These are phyloP conservation scores for Diaporthe capsici DNA, from an alignment of 2,329 filamentous ascomycete genomes.

Conservation along the genomic window DNA sequence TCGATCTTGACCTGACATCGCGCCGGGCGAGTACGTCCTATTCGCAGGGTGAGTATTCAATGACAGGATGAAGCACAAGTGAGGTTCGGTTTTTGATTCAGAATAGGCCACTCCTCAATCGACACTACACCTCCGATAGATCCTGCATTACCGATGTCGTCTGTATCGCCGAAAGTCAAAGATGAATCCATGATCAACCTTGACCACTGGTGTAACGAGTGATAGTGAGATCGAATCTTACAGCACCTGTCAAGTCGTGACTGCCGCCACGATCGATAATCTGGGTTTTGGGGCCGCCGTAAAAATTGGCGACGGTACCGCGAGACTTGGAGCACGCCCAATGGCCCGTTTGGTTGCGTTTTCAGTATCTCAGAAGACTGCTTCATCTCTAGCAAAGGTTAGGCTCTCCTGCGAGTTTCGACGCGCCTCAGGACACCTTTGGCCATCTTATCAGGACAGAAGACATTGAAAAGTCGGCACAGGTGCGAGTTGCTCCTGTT, in stretches of 20 bases:
- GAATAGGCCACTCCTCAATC: slow-evolving; percentile 13
- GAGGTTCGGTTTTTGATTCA: background rate
- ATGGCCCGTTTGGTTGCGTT: background rate
- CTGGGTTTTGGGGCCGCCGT: background rate
- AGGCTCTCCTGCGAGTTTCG: background rate
- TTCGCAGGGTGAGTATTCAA: slow-evolving; percentile 28
- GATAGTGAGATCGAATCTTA: background rate
- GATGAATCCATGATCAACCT: slow-evolving; percentile 15
- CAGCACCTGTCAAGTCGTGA: background rate
- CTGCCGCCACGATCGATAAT: background rate
- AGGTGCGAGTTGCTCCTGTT: background rate
- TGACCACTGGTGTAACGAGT: slow-evolving; percentile 17
- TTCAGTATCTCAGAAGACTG: background rate
- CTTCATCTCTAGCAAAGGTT: background rate
- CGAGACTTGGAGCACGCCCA: background rate
- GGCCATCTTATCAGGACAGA: background rate
- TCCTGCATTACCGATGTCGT: slow-evolving; percentile 27
- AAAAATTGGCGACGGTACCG: background rate
- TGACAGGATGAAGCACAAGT: background rate
- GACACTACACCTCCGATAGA: slow-evolving; percentile 31
- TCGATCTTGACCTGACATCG: slow-evolving; percentile 11
- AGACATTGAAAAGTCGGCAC: too few species aligned
- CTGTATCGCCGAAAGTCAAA: slow-evolving; percentile 31
- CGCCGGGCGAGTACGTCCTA: slow-evolving; percentile 27
- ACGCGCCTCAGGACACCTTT: background rate